Percentiles rank a stretch among this genome's conserved stretches.
phyloP scores from a whole-genome alignment of 768 basidiomycete genomes.

The Hygrophoropsis aurantiaca region DNA sequence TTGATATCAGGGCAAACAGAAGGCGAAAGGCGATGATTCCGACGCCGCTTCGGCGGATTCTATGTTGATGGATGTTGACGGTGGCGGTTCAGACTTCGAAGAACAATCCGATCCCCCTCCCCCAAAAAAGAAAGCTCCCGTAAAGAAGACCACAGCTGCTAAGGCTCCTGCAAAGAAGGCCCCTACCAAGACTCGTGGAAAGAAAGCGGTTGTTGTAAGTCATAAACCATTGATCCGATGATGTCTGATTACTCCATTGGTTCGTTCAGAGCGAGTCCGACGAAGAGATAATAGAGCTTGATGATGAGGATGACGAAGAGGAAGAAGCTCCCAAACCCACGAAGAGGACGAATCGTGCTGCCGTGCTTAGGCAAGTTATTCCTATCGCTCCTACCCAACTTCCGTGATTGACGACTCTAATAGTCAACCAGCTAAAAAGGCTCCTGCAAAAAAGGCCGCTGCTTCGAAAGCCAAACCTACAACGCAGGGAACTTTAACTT shows the following conservation, averaged over 20 bases:
- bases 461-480: conserved; percentile 29
- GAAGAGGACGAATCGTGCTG: conserved; percentile 64
- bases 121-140: conserved; percentile 42
- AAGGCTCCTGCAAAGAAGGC: conserved; percentile 38
- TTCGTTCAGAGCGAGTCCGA: conserved; percentile 43
- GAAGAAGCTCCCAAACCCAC: conserved; percentile 40
- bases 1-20: conserved; percentile 48
- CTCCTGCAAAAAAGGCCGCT: conserved; percentile 48
- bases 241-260: conserved; percentile 1
- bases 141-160: conserved; percentile 28
- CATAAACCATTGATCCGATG: not conserved
- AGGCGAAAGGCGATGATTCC: conserved; percentile 48
- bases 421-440: conserved; percentile 49
- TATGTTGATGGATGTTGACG: conserved; percentile 76
- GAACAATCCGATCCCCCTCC: conserved; percentile 40
- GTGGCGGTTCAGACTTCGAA: conserved; percentile 48
- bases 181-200: conserved; percentile 51
- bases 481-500: conserved; percentile 57
- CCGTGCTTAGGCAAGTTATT: conserved; percentile 57
- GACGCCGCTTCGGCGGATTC: conserved; percentile 61
- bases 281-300: conserved; percentile 54
- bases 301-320: conserved; percentile 54
- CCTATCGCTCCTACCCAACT: conserved; percentile 27
- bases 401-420: not conserved
- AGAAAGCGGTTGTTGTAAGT: conserved; percentile 45